These are phyloP conservation scores for Rhodotorula sp. DNA, from an alignment of 1,284 basidiomycete species.

Conservation along the genomic window DNA sequence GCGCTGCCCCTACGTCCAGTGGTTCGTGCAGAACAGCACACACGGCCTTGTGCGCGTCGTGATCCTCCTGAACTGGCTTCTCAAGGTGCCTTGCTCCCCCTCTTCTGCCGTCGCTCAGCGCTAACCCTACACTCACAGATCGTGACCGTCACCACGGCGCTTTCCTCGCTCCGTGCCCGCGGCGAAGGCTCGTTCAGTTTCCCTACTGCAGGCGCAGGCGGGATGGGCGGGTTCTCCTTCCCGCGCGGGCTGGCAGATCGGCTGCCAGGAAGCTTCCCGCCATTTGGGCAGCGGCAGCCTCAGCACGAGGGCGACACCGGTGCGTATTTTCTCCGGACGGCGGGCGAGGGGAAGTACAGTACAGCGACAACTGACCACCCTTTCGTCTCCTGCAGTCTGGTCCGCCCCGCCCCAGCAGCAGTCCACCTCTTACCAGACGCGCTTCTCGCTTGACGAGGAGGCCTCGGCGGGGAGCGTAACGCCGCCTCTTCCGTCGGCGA, in stretches of 20 bases:
- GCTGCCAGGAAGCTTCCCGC: constrained; percentile 26
- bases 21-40: constrained; percentile 13
- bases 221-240: constrained; percentile 16
- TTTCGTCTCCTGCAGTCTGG: constrained; percentile 22
- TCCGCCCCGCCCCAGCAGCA: constrained; percentile 19
- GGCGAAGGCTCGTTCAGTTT: constrained; percentile 1
- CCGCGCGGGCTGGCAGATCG: constrained; percentile 23
- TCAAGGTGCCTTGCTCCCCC: constrained; percentile 27
- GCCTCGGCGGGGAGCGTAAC: constrained; percentile 3
- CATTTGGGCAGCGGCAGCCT: constrained; percentile 8
- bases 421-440: constrained; percentile 10
- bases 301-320: not conserved
- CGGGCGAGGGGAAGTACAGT: no score
- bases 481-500: not conserved
- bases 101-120: not conserved
- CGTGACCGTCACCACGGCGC: constrained; percentile 42
- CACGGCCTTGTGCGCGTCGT: constrained; percentile 15
- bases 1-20: no score
- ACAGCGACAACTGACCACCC: no score
- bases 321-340: not conserved
- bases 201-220: not conserved
- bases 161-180: constrained; percentile 55
- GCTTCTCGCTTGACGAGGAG: constrained; percentile 27
- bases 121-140: constrained; percentile 9
- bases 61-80: constrained; percentile 35